Conservation (phyloP, 768 basidiomycete species). For the Leccinum subgranulosum region DNA sequence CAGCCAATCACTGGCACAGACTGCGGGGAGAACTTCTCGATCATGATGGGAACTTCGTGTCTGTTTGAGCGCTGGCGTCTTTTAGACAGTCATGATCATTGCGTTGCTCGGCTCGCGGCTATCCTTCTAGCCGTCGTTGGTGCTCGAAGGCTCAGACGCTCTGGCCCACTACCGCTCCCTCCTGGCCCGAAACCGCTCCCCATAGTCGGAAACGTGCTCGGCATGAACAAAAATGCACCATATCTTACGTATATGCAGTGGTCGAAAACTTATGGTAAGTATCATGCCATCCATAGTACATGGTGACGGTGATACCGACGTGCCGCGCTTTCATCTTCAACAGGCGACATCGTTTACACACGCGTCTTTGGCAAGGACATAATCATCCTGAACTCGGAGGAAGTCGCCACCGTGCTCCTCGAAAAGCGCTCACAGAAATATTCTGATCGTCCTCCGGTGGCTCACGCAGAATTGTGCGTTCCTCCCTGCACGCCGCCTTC, state of each 20-base stretch:
- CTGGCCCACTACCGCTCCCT: conserved; percentile 4
- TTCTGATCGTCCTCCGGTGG: conserved; percentile 28
- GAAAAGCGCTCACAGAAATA: conserved; percentile 53
- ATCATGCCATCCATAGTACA: not conserved
- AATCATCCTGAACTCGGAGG: conserved; percentile 47
- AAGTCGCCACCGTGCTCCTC: conserved; percentile 46
- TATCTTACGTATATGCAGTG: conserved; percentile 15
- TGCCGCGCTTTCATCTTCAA: not conserved
- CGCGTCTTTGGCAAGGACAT: conserved; percentile 43
- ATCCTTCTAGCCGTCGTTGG: not conserved
- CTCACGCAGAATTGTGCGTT: conserved; percentile 2
- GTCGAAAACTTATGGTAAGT: conserved; percentile 20
- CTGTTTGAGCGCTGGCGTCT: not conserved
- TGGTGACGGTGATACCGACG: no score
- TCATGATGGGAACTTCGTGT: not conserved
- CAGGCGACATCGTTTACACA: not conserved
- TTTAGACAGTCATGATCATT: not conserved
- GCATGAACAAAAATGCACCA: conserved; percentile 5
- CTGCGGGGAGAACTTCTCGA: no score
- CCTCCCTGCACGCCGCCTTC: not conserved
- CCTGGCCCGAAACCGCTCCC: conserved; percentile 18
- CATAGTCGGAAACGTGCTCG: conserved; percentile 14
- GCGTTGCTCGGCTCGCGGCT: conserved; percentile 1
- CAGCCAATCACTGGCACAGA: not conserved
- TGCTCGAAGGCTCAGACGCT: not conserved